Base-by-base conservation (phyloP, 805 yeast genomes). In the Candida oleophila region DNA sequence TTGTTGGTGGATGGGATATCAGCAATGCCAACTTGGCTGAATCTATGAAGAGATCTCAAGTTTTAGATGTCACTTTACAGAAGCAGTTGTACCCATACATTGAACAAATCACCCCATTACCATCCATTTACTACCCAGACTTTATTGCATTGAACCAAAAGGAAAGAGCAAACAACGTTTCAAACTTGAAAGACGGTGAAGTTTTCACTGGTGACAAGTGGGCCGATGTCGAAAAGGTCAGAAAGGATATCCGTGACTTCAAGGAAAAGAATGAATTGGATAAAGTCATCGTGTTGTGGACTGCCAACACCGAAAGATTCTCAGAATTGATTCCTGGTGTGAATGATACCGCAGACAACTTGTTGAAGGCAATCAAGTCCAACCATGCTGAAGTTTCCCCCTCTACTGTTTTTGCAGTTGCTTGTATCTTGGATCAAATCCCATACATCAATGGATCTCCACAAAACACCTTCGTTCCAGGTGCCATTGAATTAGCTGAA, bases 401-500 rank as follows among this genome's bases (percentile, higher is more conserved):
- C 50, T 89, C 96, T 12, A 89, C 96, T n/a, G 66, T 91, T 44
- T 91, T 92, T 61, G 97, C 97, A 8, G 88, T 89, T 55, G 98
- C 98, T 15, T 82, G 89, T 44, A 92, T 92, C 56, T 77, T 91
- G 61, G 97, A 92, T 68, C 78, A 81, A 38, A 82, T 84, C 49
- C 95, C 97, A 45, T 91, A 89, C 74, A 89, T 91, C 68, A 91
- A 91, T 61, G 98, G 97, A 41, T 89, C 97, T 36, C 98, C 98
- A 44, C 98, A 91, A 73, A 91, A 91, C 76, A 92, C 97, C 44
- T 91, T 92, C 73, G 96, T 89, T 47, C 97, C 97, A 19, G 98
- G 98, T 55, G 87, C 86, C 52, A 79, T 92, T 61, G 90, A 89
- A 69, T 80, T 91, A 55, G 96, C 97, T 41, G 96, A 90, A 69